These are phyloP conservation scores for Musa troglodytarum DNA, from an alignment of 176 grass and related monocot species.

Conservation along the genomic window DNA sequence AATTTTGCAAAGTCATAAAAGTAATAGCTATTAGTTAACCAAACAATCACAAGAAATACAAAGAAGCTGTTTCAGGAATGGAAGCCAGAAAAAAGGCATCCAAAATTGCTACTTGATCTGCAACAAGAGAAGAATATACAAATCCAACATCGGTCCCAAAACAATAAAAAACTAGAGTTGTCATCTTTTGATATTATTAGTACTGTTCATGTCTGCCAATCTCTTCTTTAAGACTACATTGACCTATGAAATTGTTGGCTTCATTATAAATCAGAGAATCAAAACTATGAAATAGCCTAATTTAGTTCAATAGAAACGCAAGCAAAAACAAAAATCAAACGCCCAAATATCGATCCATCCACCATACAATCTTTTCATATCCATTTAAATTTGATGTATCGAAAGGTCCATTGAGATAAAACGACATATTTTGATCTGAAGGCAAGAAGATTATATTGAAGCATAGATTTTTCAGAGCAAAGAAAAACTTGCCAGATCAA, in stretches of 20 bases:
- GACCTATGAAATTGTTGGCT: neutral
- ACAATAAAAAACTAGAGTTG: neutral
- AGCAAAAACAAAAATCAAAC: neutral
- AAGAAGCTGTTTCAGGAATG: neutral
- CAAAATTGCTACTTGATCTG: too few relatives aligned
- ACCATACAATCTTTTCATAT: neutral
- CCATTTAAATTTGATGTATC: neutral
- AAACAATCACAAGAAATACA: neutral
- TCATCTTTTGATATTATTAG: neutral
- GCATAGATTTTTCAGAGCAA: neutral
- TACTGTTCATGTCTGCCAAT: neutral
- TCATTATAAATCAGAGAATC: too few relatives aligned
- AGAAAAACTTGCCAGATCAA: neutral
- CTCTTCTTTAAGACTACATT: neutral
- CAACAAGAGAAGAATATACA: neutral
- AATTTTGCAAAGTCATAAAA: neutral
- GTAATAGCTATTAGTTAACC: too few relatives aligned
- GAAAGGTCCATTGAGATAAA: neutral
- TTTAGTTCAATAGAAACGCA: neutral
- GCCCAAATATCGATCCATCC: neutral
- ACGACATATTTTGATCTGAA: neutral
- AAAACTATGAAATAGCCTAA: too few relatives aligned
- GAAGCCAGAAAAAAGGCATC: neutral
- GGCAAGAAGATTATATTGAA: neutral
- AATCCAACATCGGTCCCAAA: neutral